Base-by-base conservation (phyloP, 164 flowering plant genomes). In the Chimonanthus salicifolius region DNA sequence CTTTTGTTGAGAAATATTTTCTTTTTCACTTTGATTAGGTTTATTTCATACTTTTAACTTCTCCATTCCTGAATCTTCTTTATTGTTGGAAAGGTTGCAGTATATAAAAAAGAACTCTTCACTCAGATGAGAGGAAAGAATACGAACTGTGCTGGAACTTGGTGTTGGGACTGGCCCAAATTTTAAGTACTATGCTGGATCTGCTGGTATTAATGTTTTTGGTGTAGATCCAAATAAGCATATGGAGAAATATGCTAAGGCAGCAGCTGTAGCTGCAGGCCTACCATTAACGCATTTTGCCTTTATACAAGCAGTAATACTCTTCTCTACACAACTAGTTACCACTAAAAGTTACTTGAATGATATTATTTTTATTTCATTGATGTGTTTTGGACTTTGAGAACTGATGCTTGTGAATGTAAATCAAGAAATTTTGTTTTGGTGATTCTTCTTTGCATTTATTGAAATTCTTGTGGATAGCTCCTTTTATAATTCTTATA, bases 141-240 rank as follows among this genome's bases (percentile, higher is more conserved):
- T 33, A 71, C 80, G 71, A 80, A 84, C n/a, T 50, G 87, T 92
- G 49, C 68, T 94, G 88, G 98, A 94, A 86, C 83, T 94, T 69
- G 97, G 99, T 10, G 84, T 92, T 71, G 99, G 97, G 43, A 91
- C 97, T 6, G 97, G 98, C 72, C 94, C 97, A 45, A 94, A 94
- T 82, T 83, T 94, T 74, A 88, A 84, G 54, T 94, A 88, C 71
- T 92, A 92, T 80, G 94, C 90, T 0, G 71, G 74, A 77, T 80
- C 76, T 67, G n/a, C 78, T 9, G 86, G 78, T 73, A 69, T 90
- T 5, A 49, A 15, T 64, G 92, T 94, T 69, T 68, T 76, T 71
- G 97, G 95, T 5, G 76, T 91, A 7, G 97, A 94, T 79, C 97
- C 99, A 7, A 94, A 92, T 72, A 78, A 18, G 58, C 87, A 82